phyloP scores from a whole-genome alignment of 2,329 filamentous ascomycete genomes.

The Penicillium sumatraense region DNA sequence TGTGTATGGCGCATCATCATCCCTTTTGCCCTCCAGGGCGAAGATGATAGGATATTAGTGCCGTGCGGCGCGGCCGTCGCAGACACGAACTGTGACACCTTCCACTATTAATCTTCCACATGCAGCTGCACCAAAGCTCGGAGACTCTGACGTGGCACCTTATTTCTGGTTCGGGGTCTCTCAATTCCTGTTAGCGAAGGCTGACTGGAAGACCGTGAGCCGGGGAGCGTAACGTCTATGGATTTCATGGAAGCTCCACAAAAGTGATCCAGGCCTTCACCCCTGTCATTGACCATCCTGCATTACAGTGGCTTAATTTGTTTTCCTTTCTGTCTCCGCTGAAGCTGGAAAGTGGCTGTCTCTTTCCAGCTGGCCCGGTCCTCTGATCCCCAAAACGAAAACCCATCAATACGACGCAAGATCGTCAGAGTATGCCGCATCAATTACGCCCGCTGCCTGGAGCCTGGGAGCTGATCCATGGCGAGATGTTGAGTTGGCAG shows the following conservation, averaged over 20 bases:
- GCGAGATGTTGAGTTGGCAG: conserved; percentile 35
- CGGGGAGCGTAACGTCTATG: conserved; percentile 26
- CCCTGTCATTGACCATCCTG: conserved; percentile 15
- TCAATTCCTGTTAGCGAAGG: conserved; percentile 29
- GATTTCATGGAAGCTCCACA: conserved; percentile 18
- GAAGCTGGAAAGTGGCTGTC: conserved; percentile 19
- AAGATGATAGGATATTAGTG: conserved; percentile 38
- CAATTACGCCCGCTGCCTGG: conserved; percentile 20
- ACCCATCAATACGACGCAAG: conserved; percentile 23
- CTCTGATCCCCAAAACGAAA: conserved; percentile 7
- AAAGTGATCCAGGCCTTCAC: conserved; percentile 11
- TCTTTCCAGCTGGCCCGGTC: conserved; percentile 5
- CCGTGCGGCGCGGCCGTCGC: conserved; percentile 34
- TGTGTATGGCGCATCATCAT: conserved; percentile 40
- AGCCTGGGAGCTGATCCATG: conserved; percentile 29
- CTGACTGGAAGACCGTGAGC: conserved; percentile 30
- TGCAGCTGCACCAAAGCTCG: conserved; percentile 45
- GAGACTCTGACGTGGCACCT: conserved; percentile 47
- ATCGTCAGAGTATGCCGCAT: conserved; percentile 27
- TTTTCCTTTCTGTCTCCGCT: conserved; percentile 4
- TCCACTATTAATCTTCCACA: conserved; percentile 39
- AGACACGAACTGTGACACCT: conserved; percentile 40
- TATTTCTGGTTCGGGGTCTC: conserved; percentile 37
- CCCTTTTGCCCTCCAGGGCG: conserved; percentile 28
- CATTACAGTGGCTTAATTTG: conserved; percentile 8